Evolutionary conservation across 805 yeast genomes (phyloP).

Genomic region (Metschnikowia amazonensis): DNA sequence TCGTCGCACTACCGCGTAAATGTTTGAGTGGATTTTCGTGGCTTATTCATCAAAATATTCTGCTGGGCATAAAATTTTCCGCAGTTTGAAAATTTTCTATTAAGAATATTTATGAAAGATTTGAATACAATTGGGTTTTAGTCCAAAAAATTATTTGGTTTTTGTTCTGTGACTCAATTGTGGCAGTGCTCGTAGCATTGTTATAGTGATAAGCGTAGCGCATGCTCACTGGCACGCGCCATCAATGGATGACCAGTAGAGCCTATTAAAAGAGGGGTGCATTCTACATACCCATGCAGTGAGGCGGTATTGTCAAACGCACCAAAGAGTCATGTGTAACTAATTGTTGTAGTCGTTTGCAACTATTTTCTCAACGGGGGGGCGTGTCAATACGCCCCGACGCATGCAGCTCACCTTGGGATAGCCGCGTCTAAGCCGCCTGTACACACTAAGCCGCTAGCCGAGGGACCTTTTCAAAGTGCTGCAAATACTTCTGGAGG

Average conservation of each 20-base stretch:
- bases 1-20: constrained; percentile 5
- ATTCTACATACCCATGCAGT: neutral
- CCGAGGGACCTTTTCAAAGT: neutral
- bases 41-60: neutral
- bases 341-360: neutral
- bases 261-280: neutral
- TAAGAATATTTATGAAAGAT: no score
- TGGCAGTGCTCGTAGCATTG: constrained; percentile 2
- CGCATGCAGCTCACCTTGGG: neutral
- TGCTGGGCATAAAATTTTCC: neutral
- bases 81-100: neutral
- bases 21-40: neutral
- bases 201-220: neutral
- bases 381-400: neutral
- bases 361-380: neutral
- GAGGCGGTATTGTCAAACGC: neutral
- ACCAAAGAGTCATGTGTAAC: no score
- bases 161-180: neutral
- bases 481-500: neutral
- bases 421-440: neutral
- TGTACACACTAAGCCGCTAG: neutral
- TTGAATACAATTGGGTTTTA: no score
- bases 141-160: no score
- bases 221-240: constrained; percentile 1
- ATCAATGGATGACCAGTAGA: neutral